These are phyloP conservation scores for Fusarium sp. DNA, from an alignment of 2,329 filamentous ascomycete species.

Conservation along the genomic window DNA sequence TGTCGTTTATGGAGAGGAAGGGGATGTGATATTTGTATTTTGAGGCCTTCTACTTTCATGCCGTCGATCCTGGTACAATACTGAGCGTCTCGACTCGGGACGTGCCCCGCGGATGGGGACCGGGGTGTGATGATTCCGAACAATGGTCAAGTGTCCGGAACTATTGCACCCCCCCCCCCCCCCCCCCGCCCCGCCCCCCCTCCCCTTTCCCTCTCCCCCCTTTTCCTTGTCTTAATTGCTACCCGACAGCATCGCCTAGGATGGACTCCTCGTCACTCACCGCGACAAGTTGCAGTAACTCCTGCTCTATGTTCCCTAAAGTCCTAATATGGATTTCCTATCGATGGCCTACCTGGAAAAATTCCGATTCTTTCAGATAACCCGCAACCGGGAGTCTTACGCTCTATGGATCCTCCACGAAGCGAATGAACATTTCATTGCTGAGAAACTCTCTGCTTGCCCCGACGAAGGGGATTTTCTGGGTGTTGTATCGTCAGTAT, in stretches of 20 bases:
- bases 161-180: too few relatives aligned
- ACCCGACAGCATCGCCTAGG: neutral
- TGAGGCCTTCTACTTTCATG: constrained; percentile 3
- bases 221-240: neutral
- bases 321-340: neutral
- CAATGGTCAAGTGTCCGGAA: too few relatives aligned
- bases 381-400: constrained; percentile 1
- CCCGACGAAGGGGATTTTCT: neutral
- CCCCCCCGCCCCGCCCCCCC: too few relatives aligned
- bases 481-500: neutral
- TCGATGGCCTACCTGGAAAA: constrained; percentile 1
- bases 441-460: neutral
- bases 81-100: too few relatives aligned
- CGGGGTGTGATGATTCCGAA: too few relatives aligned
- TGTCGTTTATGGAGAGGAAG: neutral
- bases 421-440: neutral
- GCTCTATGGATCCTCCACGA: neutral
- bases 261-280: neutral
- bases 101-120: too few relatives aligned
- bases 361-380: constrained; percentile 2
- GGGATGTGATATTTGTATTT: constrained; percentile 7
- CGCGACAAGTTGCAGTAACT: neutral
- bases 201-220: too few relatives aligned
- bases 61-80: too few relatives aligned
- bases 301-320: neutral